These are phyloP conservation scores for Salix dunnii DNA, from an alignment of 345 rosid genomes.

Conservation along the genomic window DNA sequence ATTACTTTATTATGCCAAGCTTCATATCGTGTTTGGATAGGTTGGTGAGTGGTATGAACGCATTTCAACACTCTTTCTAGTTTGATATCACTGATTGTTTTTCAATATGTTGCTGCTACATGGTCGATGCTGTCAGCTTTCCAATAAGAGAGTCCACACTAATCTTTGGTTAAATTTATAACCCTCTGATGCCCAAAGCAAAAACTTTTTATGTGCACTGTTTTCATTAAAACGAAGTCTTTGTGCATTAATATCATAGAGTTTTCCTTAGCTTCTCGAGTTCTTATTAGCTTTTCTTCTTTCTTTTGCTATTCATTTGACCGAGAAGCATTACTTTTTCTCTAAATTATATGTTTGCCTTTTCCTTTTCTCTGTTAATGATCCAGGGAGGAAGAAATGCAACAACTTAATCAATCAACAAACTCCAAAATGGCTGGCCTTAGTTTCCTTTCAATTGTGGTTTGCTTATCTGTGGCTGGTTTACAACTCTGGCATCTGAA, in stretches of 20 bases:
- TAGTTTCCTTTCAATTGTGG: slow-evolving; percentile 52
- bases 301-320: not conserved
- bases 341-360: no score
- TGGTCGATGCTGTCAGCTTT: not conserved
- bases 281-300: not conserved
- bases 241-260: not conserved
- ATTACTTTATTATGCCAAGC: not conserved
- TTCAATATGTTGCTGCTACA: not conserved
- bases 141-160: no score
- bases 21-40: no score
- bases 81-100: not conserved
- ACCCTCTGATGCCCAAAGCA: no score
- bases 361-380: not conserved
- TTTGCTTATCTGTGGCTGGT: slow-evolving; percentile 72
- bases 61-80: no score
- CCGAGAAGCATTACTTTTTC: not conserved
- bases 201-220: no score
- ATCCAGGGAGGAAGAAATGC: slow-evolving; percentile 86
- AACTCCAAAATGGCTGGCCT: slow-evolving; percentile 61
- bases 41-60: no score
- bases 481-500: slow-evolving; percentile 84
- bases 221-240: no score
- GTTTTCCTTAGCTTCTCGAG: not conserved
- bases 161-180: no score
- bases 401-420: slow-evolving; percentile 57